Conservation (phyloP, 305 asterid genomes). For the Solanum hybrid region DNA sequence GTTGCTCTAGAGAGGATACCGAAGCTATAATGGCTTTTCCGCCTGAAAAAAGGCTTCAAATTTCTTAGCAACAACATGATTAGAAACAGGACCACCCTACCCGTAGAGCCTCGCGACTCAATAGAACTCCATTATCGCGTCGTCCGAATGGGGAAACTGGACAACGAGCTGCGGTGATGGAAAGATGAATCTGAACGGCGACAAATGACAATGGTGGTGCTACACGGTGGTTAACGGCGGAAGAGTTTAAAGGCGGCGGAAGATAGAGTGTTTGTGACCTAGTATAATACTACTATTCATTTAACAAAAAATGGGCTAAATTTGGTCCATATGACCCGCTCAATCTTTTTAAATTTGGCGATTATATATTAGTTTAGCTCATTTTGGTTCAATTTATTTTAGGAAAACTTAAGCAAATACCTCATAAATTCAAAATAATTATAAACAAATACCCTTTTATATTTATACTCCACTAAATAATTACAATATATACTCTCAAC, state of each 20-base stretch:
- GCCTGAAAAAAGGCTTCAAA: background rate
- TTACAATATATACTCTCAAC: too few relatives aligned
- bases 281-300: background rate
- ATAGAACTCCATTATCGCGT: background rate
- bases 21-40: constrained; percentile 17
- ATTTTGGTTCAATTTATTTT: too few relatives aligned
- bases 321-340: background rate
- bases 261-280: background rate
- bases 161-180: background rate
- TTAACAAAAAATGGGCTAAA: background rate
- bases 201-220: background rate
- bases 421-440: too few relatives aligned
- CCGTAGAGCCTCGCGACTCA: background rate
- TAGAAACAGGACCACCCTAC: background rate
- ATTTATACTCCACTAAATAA: too few relatives aligned
- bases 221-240: background rate
- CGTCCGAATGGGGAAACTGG: background rate
- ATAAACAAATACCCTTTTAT: too few relatives aligned
- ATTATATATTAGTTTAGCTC: background rate
- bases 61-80: background rate
- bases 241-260: background rate
- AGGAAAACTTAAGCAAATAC: background rate
- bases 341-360: background rate
- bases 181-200: background rate
- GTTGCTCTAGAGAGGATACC: constrained; percentile 16